Evolutionary conservation across 441 rosid genomes (phyloP), one percentile per base, ranked within the genome.

Genomic region (Gossypium trilobum): DNA sequence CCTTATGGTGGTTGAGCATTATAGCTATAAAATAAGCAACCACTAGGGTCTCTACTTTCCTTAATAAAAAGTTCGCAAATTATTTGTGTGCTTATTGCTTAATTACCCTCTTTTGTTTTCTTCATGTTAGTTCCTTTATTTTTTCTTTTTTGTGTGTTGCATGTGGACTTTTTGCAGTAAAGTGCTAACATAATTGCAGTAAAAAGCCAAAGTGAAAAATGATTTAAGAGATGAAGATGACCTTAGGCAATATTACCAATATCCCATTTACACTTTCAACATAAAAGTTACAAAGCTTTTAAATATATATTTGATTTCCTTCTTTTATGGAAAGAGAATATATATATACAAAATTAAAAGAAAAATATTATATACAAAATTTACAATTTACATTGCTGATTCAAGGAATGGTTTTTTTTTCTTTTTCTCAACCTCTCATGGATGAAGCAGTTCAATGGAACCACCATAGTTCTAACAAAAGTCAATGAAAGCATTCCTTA

Each of bases 1-100:
- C 11, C 58, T 54, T 54, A 6, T 2, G 9, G 63, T 71, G 74
- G 74, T 71, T 71, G 66, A 61, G 66, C 74, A 57, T 13, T 52
- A 27, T 25, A n/a, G 17, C 52, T 10, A 27, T 27, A 27, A 57
- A 70, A 71, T 71, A 58, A 71, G 20, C 65, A 8, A 14, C 55
- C 74, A 71, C 52, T 56, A 23, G 1, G 1, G n/a, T 39, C 11
- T 64, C 27, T 42, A 64, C 31, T 64, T 64, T 63, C 4, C 3
- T 66, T 11, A 66, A 66, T 46, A 54, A 51, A 66, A 46, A 66
- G 13, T 1, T 65, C 54, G 5, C 31, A 27, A 27, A 27, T 27
- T 27, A 27, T 25, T 25, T 27, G 31, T 4, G 31, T 27, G 31
- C 31, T 27, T 27, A 27, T 27, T 27, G 31, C 31, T 27, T 27